phyloP scores from a whole-genome alignment of 352 stramenopile genomes.

The Aphanomyces invadans region DNA sequence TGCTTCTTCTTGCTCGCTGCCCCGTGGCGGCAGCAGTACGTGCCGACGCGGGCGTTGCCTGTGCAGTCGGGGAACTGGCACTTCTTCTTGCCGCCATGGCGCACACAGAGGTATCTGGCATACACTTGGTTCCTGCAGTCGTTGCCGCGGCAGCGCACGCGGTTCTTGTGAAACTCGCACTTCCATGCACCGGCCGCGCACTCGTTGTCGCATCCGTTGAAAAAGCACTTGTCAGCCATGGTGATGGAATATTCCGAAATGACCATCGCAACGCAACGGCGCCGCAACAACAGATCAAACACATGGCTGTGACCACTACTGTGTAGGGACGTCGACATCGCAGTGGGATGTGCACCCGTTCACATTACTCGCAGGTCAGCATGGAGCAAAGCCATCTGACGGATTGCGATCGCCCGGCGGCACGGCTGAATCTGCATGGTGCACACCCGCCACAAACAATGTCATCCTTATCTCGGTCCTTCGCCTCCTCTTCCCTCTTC shows the following conservation, averaged over 20 bases:
- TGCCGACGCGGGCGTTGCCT: constrained; percentile 13
- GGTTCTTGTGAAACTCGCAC: constrained; percentile 24
- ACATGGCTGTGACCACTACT: too few species aligned
- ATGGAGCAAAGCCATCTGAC: too few species aligned
- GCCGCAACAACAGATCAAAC: too few species aligned
- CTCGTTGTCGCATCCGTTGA: constrained; percentile 17
- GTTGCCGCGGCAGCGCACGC: background rate
- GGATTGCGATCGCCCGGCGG: too few species aligned
- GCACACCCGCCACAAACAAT: too few species aligned
- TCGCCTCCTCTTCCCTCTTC: too few species aligned
- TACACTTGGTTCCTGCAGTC: constrained; percentile 25
- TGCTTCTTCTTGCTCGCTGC: constrained; percentile 5
- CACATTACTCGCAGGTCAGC: too few species aligned
- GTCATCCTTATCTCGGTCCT: too few species aligned
- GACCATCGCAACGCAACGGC: too few species aligned
- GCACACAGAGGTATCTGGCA: constrained; percentile 16
- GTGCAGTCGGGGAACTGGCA: constrained; percentile 8
- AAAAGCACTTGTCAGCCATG: constrained; percentile 14
- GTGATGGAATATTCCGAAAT: constrained; percentile 13
- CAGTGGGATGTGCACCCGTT: too few species aligned
- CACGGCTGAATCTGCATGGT: too few species aligned
- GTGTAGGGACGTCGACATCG: background rate
- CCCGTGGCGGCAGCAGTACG: constrained; percentile 15
- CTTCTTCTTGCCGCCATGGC: constrained; percentile 17
- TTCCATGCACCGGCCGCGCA: constrained; percentile 4